Base-by-base conservation (phyloP, 495 filamentous ascomycete genomes). In the Penicillium lagena region DNA sequence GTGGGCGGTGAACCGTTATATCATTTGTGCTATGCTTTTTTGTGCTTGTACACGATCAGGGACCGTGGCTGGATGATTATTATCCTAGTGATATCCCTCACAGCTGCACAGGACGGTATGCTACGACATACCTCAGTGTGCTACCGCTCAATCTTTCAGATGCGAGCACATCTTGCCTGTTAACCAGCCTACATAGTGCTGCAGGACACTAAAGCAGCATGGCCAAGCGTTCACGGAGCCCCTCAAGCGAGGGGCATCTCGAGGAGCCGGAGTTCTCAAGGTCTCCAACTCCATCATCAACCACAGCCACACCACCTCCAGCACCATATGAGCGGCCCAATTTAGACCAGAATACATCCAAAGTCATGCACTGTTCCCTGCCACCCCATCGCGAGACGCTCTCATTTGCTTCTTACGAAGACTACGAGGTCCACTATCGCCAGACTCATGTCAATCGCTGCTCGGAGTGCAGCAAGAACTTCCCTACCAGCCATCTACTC, bases 371-470 rank as follows among this genome's bases (percentile, higher is more conserved):
- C 60, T 96, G 90, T 67, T 81, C 80, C 11, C 76, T 96, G 12
- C 87, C 89, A 35, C 85, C 86, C 4, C 90, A 95, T 60, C 69
- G 71, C 46, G 77, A 85, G 43, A 74, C 79, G 2, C 50, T 88
- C 27, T 64, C 67, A 1, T 96, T 98, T 55, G 43, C 70, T 12
- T 80, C 85, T 0, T 90, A 87, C 58, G 79, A 83, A 35, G 88
- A 90, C 12, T 96, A 90, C 55, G 91, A 96, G 51, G 63, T 83
- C 28, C 93, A 98, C 60, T 96, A 96, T 60, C 68, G 71, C 14
- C 82, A 89, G 55, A 61, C 74, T 1, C 93, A 98, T 62, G 79
- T 78, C 33, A 90, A 98, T 62, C 80, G 93, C 15, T 98, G 93
- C 52, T 65, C 77, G 4, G 83, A 89, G 49, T 96, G 87, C 60